Base-by-base conservation (phyloP, 139 green algal species). In the Chlamydomonas sphaeroides region DNA sequence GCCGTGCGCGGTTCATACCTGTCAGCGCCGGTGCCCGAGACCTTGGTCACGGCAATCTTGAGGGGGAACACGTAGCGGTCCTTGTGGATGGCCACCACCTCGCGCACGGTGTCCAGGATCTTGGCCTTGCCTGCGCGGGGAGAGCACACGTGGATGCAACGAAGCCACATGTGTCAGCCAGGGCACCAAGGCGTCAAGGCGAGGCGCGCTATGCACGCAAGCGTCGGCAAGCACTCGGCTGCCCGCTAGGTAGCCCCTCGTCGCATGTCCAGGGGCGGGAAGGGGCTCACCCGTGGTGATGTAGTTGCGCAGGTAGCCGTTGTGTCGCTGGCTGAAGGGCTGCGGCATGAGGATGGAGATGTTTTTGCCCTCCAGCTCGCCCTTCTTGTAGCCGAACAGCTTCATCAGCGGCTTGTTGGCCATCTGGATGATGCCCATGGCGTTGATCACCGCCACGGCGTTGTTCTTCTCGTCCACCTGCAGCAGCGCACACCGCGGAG, bases 331-430 rank as follows among this genome's bases (percentile, higher is more conserved):
- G 62, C 61, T 79, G 75, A 88, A 90, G 7, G 88, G 90, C 49
- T 88, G 73, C 11, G 88, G 88, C 90, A 93, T 92, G 14, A 93
- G 68, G 77, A 93, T 80, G 56, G 51, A 74, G 25, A 93, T 67
- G 61, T 93, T 93, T 75, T 84, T 90, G 74, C 90, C 90, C 77
- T 92, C 87, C 63, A 93, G 79, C 70, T 92, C 90, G 30, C 76
- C 82, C 84, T 90, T 88, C 30, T 79, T 78, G 81, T 90, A 91
- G 51, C 88, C 88, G 78, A 88, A 89, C 67, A 88, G 72, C 68
- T 85, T 79, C 73, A 88, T 68, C 33, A 78, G 41, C 76, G 66
- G 59, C 70, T 84, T 83, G 73, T 87, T 87, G 28, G 85, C 79
- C 80, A 85, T 78, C 80, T 88, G 79, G 32, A 92, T 90, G 72